Evolutionary conservation across 306 rosid genomes (phyloP).

Genomic region (Trifolium subterraneum): DNA sequence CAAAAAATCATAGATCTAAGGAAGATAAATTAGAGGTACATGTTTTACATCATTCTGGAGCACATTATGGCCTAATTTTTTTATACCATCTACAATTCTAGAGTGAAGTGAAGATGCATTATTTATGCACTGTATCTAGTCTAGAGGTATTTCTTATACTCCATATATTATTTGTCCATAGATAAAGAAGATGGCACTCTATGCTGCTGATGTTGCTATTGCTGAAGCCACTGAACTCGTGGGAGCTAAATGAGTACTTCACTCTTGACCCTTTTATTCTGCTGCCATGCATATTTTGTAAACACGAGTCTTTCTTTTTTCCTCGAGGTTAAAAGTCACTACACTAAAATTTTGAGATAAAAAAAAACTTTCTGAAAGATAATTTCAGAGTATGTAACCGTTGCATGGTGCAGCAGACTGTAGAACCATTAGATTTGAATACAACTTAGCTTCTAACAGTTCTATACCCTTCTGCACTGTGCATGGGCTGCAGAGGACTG

Average conservation of each 20-base stretch:
- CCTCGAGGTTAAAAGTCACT: too few relatives aligned
- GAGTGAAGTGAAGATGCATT: conserved; percentile 21
- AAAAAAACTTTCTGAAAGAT: too few relatives aligned
- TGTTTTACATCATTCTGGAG: conserved; percentile 33
- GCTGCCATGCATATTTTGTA: neutral
- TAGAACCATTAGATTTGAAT: too few relatives aligned
- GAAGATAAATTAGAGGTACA: conserved; percentile 74
- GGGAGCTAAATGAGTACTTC: conserved; percentile 43
- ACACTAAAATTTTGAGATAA: too few relatives aligned
- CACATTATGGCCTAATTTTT: conserved; percentile 26
- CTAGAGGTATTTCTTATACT: conserved; percentile 29
- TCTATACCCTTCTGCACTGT: too few relatives aligned
- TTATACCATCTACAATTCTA: neutral
- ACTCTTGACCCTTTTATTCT: conserved; percentile 23
- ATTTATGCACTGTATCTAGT: conserved; percentile 8
- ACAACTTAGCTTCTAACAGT: too few relatives aligned
- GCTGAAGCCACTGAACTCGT: conserved; percentile 48
- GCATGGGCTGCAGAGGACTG: too few relatives aligned
- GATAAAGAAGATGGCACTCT: conserved; percentile 73
- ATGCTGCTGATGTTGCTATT: conserved; percentile 58
- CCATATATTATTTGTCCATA: conserved; percentile 32
- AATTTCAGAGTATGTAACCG: too few relatives aligned
- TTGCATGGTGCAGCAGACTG: too few relatives aligned
- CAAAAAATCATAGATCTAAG: conserved; percentile 59
- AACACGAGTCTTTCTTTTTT: too few relatives aligned